Evolutionary conservation across 192 early-diverging fungal genomes (phyloP), one percentile per base, ranked within the genome.

Genomic region (Haplosporangium gracile): DNA sequence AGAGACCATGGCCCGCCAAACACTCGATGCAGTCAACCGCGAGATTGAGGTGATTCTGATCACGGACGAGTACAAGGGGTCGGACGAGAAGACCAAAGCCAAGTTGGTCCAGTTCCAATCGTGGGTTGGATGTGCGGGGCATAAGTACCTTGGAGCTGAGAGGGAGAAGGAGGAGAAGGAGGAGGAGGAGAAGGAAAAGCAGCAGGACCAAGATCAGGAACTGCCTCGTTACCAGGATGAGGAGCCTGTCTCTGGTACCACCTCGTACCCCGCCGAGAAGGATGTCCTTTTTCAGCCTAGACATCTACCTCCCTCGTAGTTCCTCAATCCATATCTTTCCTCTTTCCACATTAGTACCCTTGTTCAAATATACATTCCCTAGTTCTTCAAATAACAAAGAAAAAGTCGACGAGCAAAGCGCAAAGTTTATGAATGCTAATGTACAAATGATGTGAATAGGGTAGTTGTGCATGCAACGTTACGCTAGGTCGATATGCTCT

Each of bases 1-100:
- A 51, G 42, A 60, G 22, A 42, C n/a, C 47, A 42, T 76, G 24
- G 38, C 42, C 42, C 34, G 39, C 26, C 40, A 76, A 0, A 60
- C 76, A 3, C 20, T 76, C 5, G 22, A 20, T 3, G 51, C 74
- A 10, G 68, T 72, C 53, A 51, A 82, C 22, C 43, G 45, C 16
- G 80, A 82, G 24, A 8, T 82, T 3, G 80, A 82, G 22, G 29
- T 55, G 0, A 65, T 82, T 5, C 4, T 65, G 29, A 13, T 39
- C 4, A 70, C 80, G 32, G 80, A 76, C 5, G 80, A 49, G 49
- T 82, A 63, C 32, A 13, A 2, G 16, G 36, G 26, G 0, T 42
- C 74, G 10, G 80, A 82, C 63, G 39, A 49, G 39, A 82, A 76
- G 70, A 82, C 80, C 34, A 76, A 63, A 32, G 24, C 63, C 47